Evolutionary conservation across 306 rosid species (phyloP).

Genomic region (Lupinus albus): DNA sequence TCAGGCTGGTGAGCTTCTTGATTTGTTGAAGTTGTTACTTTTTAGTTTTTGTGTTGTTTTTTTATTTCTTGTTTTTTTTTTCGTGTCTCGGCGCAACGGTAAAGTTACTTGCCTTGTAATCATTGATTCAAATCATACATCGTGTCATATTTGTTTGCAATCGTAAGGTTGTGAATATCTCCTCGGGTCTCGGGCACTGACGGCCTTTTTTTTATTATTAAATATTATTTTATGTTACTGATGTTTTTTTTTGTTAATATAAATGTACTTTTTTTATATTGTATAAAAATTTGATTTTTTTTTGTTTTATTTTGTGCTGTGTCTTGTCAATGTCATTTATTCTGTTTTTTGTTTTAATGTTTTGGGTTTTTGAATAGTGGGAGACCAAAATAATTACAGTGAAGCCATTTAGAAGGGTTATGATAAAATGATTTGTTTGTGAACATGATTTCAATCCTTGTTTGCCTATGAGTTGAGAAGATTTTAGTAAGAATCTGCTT

Average conservation of each 20-base stretch:
- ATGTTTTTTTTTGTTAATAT: neutral
- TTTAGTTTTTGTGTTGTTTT: neutral
- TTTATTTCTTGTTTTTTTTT: neutral
- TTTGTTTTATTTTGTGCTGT: neutral
- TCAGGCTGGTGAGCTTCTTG: conserved; percentile 71
- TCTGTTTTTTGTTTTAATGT: neutral
- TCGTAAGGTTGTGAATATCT: too few species aligned
- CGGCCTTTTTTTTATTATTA: too few species aligned
- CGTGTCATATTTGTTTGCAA: too few species aligned
- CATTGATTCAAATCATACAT: too few species aligned
- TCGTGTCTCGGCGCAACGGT: too few species aligned
- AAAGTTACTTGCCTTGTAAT: too few species aligned
- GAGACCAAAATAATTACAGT: too few species aligned
- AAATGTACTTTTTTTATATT: neutral
- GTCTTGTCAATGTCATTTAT: neutral
- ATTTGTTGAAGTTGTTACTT: neutral
- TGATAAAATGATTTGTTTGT: too few species aligned
- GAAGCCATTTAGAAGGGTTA: too few species aligned
- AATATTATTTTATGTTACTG: too few species aligned
- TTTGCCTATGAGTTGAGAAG: neutral
- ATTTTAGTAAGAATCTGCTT: neutral
- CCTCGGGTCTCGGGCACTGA: too few species aligned
- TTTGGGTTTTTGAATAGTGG: neutral
- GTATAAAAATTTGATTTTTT: neutral
- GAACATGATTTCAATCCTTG: neutral